These are phyloP conservation scores for Botryotinia globosa DNA, from an alignment of 2,329 filamentous ascomycete species.

Conservation along the genomic window DNA sequence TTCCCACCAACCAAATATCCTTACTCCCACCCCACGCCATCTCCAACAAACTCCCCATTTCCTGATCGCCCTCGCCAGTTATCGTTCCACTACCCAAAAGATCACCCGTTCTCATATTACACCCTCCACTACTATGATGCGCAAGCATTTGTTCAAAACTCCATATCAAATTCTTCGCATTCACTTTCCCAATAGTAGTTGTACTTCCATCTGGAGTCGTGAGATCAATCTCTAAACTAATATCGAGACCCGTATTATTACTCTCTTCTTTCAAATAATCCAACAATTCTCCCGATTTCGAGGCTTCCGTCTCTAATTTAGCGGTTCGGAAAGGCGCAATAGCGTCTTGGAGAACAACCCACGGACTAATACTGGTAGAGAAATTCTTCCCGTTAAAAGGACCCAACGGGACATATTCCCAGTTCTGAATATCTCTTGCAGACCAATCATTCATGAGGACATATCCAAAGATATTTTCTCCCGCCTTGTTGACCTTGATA, in stretches of 20 bases:
- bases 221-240: conserved; percentile 65
- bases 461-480: conserved; percentile 72
- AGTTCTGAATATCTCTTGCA: conserved; percentile 76
- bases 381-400: conserved; percentile 87
- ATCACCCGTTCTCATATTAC: conserved; percentile 70
- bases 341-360: conserved; percentile 75
- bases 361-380: conserved; percentile 71
- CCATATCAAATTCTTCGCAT: conserved; percentile 68
- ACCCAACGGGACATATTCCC: conserved; percentile 80
- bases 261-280: conserved; percentile 64
- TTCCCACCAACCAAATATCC: conserved; percentile 57
- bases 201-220: conserved; percentile 49
- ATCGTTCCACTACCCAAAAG: conserved; percentile 79
- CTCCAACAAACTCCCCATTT: conserved; percentile 69
- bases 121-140: conserved; percentile 75
- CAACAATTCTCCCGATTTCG: conserved; percentile 53
- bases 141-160: conserved; percentile 82
- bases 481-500: conserved; percentile 60
- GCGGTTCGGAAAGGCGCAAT: conserved; percentile 63
- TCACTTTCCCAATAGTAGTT: conserved; percentile 59
- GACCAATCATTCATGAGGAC: conserved; percentile 89
- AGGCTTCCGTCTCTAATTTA: conserved; percentile 43
- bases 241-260: conserved; percentile 61
- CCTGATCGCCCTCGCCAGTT: conserved; percentile 53
- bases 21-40: conserved; percentile 68